phyloP scores from a whole-genome alignment of 805 yeast species.

The Ogataea saltuana region DNA sequence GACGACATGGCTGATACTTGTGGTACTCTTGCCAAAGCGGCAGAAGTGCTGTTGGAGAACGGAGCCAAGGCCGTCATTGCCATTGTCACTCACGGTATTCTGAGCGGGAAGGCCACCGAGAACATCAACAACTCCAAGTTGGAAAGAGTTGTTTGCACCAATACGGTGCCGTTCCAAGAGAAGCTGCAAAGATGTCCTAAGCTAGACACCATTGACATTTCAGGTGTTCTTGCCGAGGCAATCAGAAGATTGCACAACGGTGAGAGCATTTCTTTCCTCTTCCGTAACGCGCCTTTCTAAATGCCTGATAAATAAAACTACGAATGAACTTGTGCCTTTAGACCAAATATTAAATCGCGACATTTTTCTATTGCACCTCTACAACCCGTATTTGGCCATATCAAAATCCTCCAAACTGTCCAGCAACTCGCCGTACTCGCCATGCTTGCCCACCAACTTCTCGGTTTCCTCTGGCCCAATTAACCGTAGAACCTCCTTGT shows the following conservation, averaged over 20 bases:
- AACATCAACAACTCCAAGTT: slow-evolving; percentile 69
- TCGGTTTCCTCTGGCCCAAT: slow-evolving; percentile 49
- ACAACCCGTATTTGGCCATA: slow-evolving; percentile 45
- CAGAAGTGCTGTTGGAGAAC: slow-evolving; percentile 68
- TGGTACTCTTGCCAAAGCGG: slow-evolving; percentile 82
- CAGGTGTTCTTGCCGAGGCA: slow-evolving; percentile 77
- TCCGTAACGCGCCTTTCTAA: slow-evolving; percentile 61
- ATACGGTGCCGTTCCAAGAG: slow-evolving; percentile 75
- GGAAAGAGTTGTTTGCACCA: slow-evolving; percentile 73
- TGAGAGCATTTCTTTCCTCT: slow-evolving; percentile 78
- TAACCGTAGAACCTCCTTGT: slow-evolving; percentile 63
- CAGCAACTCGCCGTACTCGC: slow-evolving; percentile 57
- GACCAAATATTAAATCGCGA: background rate
- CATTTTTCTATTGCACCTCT: too few species aligned
- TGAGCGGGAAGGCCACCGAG: slow-evolving; percentile 71
- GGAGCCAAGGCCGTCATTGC: slow-evolving; percentile 75
- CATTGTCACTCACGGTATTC: slow-evolving; percentile 79
- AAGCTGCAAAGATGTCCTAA: slow-evolving; percentile 58
- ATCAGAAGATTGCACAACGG: slow-evolving; percentile 85
- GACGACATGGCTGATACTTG: slow-evolving; percentile 93
- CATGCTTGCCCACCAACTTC: slow-evolving; percentile 42
- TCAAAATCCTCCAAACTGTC: slow-evolving; percentile 55
- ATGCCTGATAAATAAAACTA: background rate
- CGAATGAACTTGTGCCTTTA: background rate
- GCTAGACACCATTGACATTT: slow-evolving; percentile 68